Evolutionary conservation across 2,329 filamentous ascomycete genomes (phyloP), one percentile per base, ranked within the genome.

Genomic region (Microsporum ferrugineum): DNA sequence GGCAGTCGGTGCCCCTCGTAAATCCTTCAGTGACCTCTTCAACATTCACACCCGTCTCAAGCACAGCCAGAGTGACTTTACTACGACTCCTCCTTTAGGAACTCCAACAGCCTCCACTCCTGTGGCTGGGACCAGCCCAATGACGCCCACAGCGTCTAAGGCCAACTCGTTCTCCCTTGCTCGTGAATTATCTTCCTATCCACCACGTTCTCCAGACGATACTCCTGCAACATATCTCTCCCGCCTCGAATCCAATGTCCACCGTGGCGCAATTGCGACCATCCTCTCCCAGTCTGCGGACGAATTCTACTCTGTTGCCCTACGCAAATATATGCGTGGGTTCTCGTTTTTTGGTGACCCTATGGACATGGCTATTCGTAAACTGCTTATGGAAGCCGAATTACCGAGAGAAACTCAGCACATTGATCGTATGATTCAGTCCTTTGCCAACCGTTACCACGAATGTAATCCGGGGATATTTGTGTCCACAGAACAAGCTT

Each of bases 391-490:
- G 88, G 91, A 96, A 71, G 91, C 94, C 2, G 92, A 97, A 72
- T 76, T 99, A 36, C 94, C 94, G 2, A 96, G 95, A 68, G 94
- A 99, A 76, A 97, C 94, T 0, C 94, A 99, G 73, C 94, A 99
- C 69, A 97, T 99, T 65, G 94, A 99, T 73, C 84, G 94, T 59
- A 94, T 94, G 60, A 78, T 99, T 39, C 90, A 96, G 71, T 88
- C 91, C 1, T 97, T 99, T 75, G 90, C 94, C 0, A 94, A 99
- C 71, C 84, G 94, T 62, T 99, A 99, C 72, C 89, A 97, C 71
- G 94, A 99, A 74, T 99, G 94, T 76, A 99, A 99, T 68, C 94
- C 94, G 1, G 92, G 94, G 43, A 95, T 99, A 63, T 99, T 95
- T 74, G 83, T 88, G 29, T 87, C 86, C 38, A 85, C 91, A 58